phyloP scores from a whole-genome alignment of 1,139 yeast genomes.

The Magnusiomyces suaveolens region DNA sequence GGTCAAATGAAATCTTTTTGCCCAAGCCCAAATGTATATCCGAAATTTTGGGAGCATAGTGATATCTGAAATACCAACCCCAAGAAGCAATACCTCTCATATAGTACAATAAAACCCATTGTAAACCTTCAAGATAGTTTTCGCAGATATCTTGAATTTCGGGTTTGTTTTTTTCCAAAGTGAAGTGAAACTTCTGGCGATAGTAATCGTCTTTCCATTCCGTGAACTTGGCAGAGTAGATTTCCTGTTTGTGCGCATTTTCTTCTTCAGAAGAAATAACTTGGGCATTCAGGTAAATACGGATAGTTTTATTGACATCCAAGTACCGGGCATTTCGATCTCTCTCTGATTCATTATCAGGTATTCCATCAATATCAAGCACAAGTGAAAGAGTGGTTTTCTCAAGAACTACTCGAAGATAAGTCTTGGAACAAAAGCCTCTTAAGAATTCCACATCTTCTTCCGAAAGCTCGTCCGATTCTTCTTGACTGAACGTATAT shows the following conservation, averaged over 20 bases:
- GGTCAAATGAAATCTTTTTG: constrained; percentile 50
- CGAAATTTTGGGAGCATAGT: constrained; percentile 87
- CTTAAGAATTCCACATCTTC: constrained; percentile 26
- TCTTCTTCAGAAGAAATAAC: constrained; percentile 24
- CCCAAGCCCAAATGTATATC: constrained; percentile 67
- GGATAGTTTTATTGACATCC: constrained; percentile 17
- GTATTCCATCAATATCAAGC: constrained; percentile 64
- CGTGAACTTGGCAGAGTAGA: constrained; percentile 65
- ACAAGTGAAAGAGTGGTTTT: constrained; percentile 17
- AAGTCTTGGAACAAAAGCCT: constrained; percentile 23
- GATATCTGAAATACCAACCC: constrained; percentile 88
- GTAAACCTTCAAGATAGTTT: constrained; percentile 86
- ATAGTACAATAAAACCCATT: constrained; percentile 89
- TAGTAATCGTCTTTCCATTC: constrained; percentile 81
- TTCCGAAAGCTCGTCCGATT: constrained; percentile 12
- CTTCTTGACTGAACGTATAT: constrained; percentile 12
- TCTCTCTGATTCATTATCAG: constrained; percentile 55
- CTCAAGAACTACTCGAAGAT: constrained; percentile 21
- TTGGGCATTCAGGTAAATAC: constrained; percentile 1
- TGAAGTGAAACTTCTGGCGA: constrained; percentile 62
- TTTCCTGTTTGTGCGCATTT: constrained; percentile 46
- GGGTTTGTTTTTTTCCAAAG: constrained; percentile 37
- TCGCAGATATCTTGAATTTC: constrained; percentile 54
- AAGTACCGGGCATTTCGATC: constrained; percentile 32
- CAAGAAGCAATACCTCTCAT: constrained; percentile 86